phyloP scores from a whole-genome alignment of 129 eudicot species.

The Centaurea solstitialis region DNA sequence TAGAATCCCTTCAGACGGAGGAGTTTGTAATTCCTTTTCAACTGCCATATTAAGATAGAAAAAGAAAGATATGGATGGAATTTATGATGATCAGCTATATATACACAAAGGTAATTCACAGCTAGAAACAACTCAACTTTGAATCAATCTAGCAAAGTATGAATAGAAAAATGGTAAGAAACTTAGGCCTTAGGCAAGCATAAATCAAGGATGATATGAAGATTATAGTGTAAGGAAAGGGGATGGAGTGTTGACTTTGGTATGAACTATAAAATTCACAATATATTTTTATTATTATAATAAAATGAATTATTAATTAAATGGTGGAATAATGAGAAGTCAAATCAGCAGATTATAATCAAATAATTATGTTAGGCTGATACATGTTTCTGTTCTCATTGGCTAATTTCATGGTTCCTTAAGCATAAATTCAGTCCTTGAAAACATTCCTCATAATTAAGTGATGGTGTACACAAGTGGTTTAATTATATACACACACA shows the following conservation, averaged over 20 bases:
- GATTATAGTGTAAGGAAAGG: constrained; percentile 53
- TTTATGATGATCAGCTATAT: neutral
- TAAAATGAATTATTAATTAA: constrained; percentile 11
- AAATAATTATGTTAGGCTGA: constrained; percentile 14
- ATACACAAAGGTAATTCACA: constrained; percentile 4
- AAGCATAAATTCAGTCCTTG: neutral
- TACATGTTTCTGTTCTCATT: constrained; percentile 18
- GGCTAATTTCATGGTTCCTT: constrained; percentile 26
- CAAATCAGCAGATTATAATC: constrained; percentile 18
- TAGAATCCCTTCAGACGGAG: constrained; percentile 49
- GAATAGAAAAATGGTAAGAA: constrained; percentile 44
- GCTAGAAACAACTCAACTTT: constrained; percentile 26
- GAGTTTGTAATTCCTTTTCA: constrained; percentile 23
- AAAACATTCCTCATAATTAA: constrained; percentile 28
- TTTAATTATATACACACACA: neutral
- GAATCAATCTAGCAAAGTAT: constrained; percentile 12
- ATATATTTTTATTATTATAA: neutral
- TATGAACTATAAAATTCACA: constrained; percentile 2
- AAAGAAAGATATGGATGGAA: neutral
- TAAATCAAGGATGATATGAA: constrained; percentile 60
- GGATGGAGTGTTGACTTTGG: constrained; percentile 34
- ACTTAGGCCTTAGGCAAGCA: constrained; percentile 48
- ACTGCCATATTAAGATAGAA: constrained; percentile 44
- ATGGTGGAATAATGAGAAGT: constrained; percentile 13
- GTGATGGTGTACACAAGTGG: neutral